phyloP scores from a whole-genome alignment of 495 filamentous ascomycete genomes.

The Clavariopsis aquatica region DNA sequence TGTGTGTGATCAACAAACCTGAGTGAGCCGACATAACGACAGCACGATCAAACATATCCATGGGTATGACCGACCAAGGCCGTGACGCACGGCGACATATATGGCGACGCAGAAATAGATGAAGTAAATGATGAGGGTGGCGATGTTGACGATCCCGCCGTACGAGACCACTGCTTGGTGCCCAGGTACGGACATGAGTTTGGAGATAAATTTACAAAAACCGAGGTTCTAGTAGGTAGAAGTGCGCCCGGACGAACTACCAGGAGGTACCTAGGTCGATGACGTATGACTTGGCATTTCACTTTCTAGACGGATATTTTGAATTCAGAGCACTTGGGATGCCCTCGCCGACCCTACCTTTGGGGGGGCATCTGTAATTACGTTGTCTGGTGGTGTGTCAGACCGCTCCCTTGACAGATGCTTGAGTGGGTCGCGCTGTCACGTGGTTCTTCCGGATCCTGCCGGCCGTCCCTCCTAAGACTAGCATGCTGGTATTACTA shows the following conservation, averaged over 20 bases:
- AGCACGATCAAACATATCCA: conserved; percentile 29
- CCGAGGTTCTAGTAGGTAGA: not conserved
- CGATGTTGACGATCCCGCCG: conserved; percentile 28
- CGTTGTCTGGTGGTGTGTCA: no score
- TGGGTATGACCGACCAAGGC: conserved; percentile 17
- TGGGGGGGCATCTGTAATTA: not conserved
- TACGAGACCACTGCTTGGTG: conserved; percentile 10
- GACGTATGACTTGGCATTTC: not conserved
- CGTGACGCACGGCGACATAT: conserved; percentile 16
- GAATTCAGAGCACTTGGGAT: not conserved
- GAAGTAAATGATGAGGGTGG: conserved; percentile 25
- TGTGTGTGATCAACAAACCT: not conserved
- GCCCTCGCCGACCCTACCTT: not conserved
- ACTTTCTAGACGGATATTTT: not conserved
- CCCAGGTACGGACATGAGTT: not conserved
- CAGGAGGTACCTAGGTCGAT: not conserved
- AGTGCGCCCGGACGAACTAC: no score
- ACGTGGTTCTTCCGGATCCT: no score
- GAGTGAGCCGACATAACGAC: conserved; percentile 20
- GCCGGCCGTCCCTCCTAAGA: no score
- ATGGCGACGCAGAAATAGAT: conserved; percentile 22
- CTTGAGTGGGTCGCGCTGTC: no score
- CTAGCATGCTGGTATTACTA: no score
- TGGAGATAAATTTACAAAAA: not conserved
- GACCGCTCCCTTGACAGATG: no score